Evolutionary conservation across 306 rosid genomes (phyloP).

Genomic region (Lagenaria siceraria): DNA sequence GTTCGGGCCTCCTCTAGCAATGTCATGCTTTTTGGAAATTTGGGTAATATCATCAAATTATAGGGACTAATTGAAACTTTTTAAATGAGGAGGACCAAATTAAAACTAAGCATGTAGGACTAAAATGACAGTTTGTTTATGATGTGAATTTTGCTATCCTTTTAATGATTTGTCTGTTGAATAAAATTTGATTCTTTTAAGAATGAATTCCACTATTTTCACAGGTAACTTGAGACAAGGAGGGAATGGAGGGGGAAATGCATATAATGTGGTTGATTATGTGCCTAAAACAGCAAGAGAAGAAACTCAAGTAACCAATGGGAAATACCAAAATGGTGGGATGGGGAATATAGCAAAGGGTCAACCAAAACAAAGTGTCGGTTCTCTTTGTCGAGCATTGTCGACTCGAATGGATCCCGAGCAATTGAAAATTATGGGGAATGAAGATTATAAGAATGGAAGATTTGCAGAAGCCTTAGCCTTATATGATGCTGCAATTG

Average conservation of each 20-base stretch:
- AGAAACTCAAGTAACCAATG: slow-evolving; percentile 5
- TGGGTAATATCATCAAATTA: slow-evolving; percentile 23
- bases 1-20: slow-evolving; percentile 83
- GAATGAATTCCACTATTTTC: not conserved
- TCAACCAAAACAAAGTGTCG: slow-evolving; percentile 2
- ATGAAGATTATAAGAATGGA: slow-evolving; percentile 84
- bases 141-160: too few species aligned
- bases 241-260: slow-evolving; percentile 11
- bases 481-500: slow-evolving; percentile 72
- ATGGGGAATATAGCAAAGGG: slow-evolving; percentile 7
- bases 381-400: slow-evolving; percentile 54
- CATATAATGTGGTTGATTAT: slow-evolving; percentile 21
- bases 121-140: too few species aligned
- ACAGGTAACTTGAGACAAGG: slow-evolving; percentile 42
- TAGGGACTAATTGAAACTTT: not conserved
- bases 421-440: slow-evolving; percentile 73
- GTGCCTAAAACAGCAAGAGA: slow-evolving; percentile 26
- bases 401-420: slow-evolving; percentile 92
- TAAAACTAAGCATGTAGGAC: not conserved
- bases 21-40: slow-evolving; percentile 55
- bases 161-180: not conserved
- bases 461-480: slow-evolving; percentile 78
- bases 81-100: not conserved
- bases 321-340: slow-evolving; percentile 10
- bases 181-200: not conserved